Evolutionary conservation across 345 rosid genomes (phyloP), one percentile per base, ranked within the genome.

Genomic region (Crucihimalaya himalaica): DNA sequence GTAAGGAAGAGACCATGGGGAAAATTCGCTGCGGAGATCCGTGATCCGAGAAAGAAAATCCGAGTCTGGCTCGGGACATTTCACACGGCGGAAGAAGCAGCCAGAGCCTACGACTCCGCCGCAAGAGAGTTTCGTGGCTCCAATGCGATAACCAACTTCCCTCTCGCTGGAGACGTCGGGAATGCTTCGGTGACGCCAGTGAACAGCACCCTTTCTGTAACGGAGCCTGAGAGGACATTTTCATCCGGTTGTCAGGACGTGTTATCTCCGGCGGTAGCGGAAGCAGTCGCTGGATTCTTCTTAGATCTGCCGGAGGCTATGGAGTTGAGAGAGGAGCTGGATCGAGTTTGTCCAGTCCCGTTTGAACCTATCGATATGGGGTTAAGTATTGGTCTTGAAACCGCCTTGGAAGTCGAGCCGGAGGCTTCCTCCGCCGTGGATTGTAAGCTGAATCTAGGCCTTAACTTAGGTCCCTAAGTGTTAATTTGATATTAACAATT

Each of bases 1-100:
- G 92, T 86, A 1, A 74, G 92, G 74, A 87, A 86, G 85, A 74
- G 86, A 56, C 91, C 91, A 1, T 89, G 91, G 89, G 89, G 95
- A 14, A 76, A 86, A 18, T 87, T 84, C 65, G 89, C 95, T 0
- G 95, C 91, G 5, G 91, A 89, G 70, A 87, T 89, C 61, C 75
- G 92, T 19, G 88, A 85, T 71, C 95, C 95, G 10, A 53, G 80
- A 1, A 83, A 82, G 81, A 89, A 85, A 53, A 83, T 66, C 12
- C 89, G 92, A 8, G 86, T 85, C 56, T 89, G 90, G 95, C 78
- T 85, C 0, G 95, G 89, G 6, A 82, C 95, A 2, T 89, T 85
- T 62, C 81, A 85, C 29, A 83, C 88, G 9, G 87, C 86, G 0
- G 89, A 84, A 78, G 86, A 89, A 45, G 95, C 91, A 0, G 86